Evolutionary conservation across 345 rosid species (phyloP), one percentile per base, ranked within the genome.

Genomic region (Raphanus raphanistrum): DNA sequence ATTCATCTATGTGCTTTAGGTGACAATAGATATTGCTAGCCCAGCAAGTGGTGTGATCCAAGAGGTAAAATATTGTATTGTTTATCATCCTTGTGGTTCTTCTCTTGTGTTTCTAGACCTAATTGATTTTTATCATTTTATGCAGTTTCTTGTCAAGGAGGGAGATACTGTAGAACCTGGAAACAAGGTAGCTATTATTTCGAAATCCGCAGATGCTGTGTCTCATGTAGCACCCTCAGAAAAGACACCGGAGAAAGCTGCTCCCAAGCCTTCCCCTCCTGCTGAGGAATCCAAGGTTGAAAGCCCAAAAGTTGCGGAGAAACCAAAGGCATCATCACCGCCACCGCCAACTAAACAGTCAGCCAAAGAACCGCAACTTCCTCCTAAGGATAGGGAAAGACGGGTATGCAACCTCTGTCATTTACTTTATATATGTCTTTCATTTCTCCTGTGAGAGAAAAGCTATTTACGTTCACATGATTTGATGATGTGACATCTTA

Each of bases 91-190:
- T 25, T 72, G 16, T 52, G 41, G 15, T 25, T 54, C 48, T 67
- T 54, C 70, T 55, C 63, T 15, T 55, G 48, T 48, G 21, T 31
- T 59, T 4, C 21, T 12, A 36, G 64, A 11, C 32, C 26, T 65
- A 9, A 31, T 33, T 43, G 6, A 4, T 63, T 66, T 66, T n/a
- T 58, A 43, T 67, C 43, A 32, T 38, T 27, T 12, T 28, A 28
- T 62, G 71, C 86, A 93, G 99, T 85, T 86, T 73, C 74, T 89
- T 61, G 99, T 93, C 64, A 93, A 90, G 81, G 99, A 90, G 86
- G 99, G 99, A 13, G 99, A 93, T 59, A 96, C 97, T 38, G 99
- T 96, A 58, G 98, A 91, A 69, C 97, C 99, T 0, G 97, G 98
- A 74, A 75, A 85, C 75, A 96, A 86, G 79, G 80, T 96, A 68